A percentile compares a stretch with the other conserved stretches of the same genome.
Conservation (phyloP, 306 rosid genomes). For the Pyrus betulifolia region DNA sequence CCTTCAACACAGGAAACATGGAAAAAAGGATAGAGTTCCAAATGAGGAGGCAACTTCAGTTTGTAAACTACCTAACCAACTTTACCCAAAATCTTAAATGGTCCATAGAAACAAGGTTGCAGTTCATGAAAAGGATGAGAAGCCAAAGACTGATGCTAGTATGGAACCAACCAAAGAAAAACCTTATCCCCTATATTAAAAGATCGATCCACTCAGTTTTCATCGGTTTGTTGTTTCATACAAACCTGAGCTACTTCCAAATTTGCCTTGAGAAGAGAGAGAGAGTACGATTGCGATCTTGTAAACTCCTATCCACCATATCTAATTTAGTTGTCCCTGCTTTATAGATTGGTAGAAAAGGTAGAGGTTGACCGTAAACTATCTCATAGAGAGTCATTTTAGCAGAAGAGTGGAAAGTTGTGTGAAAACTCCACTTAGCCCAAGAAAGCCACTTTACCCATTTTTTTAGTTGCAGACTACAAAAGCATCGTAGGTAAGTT, state of each 20-base stretch:
- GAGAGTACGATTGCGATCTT: too few species aligned
- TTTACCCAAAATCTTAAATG: too few species aligned
- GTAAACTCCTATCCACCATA: background rate
- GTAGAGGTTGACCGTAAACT: background rate
- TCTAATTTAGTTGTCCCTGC: background rate
- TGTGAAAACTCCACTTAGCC: background rate
- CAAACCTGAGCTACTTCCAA: background rate
- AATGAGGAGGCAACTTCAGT: too few species aligned
- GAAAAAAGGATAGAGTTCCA: too few species aligned
- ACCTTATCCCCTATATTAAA: background rate
- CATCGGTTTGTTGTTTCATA: background rate
- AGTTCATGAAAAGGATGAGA: too few species aligned
- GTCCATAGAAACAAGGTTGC: too few species aligned
- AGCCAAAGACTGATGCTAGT: background rate
- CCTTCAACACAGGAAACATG: too few species aligned
- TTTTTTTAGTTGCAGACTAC: background rate
- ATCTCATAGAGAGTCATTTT: background rate
- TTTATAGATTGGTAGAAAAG: background rate
- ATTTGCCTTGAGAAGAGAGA: background rate
- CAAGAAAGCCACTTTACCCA: background rate
- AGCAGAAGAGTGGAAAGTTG: background rate
- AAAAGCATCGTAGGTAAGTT: background rate
- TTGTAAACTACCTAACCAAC: too few species aligned
- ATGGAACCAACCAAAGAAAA: background rate
- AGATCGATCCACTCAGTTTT: background rate